Base-by-base conservation (phyloP, 2,329 filamentous ascomycete genomes). In the Fusarium scirpi region DNA sequence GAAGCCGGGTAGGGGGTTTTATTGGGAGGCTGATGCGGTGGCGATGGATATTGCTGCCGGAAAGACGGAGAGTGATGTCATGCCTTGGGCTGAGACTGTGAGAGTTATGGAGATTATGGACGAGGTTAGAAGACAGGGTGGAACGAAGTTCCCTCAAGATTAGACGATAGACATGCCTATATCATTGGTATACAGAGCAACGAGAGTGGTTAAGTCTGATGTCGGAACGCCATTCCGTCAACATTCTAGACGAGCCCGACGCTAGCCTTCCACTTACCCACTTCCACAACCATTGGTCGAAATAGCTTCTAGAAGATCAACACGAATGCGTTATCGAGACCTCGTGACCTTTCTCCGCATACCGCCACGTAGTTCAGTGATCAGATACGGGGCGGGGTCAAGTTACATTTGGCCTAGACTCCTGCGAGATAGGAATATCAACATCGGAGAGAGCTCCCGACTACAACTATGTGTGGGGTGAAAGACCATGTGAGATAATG, bases 61-160 rank as follows among this genome's bases (percentile, higher is more conserved):
- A 0, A 78, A 71, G 49, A 76, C 72, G 8, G 75, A 85, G 67
- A 84, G 78, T 55, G 72, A 72, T 1, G 75, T 80, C 5, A 83
- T 86, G 80, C 82, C 84, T 0, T 84, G 81, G 81, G 71, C 76
- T 0, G 83, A 85, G 74, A 85, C 83, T 0, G 58, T 86, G 13
- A 77, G 81, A 0, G 78, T 85, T 0, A 76, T 86, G 78, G 80
- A 81, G 58, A 78, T 85, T 20, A 78, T 86, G 80, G 85, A 86
- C 62, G 81, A 84, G 60, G 78, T 84, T 11, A 74, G 84, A 40
- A 70, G 68, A 11, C 78, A 80, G n/a, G 78, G 77, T 0, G 78
- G 76, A 0, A 70, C 76, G 0, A 66, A 48, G 24, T 79, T 77
- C 46, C 78, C 78, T 3, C 74, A 77, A 27, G 77, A 80, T 29